Conservation (phyloP, 2,329 filamentous ascomycete genomes). For the Eurotiales sp. region DNA sequence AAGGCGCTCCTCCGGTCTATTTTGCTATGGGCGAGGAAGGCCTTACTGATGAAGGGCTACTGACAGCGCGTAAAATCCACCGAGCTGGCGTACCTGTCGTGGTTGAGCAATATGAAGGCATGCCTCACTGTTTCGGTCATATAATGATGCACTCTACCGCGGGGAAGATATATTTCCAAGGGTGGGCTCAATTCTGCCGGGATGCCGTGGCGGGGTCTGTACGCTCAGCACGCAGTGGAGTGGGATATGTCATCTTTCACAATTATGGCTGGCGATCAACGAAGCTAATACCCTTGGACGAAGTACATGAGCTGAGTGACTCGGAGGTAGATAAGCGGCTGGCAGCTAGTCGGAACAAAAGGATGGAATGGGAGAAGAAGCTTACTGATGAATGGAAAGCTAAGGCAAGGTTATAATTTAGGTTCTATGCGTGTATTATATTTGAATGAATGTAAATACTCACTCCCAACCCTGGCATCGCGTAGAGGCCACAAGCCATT, state of each 20-base stretch:
- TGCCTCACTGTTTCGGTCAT: constrained; percentile 53
- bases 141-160: constrained; percentile 49
- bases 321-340: constrained; percentile 33
- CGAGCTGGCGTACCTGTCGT: constrained; percentile 34
- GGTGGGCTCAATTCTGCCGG: constrained; percentile 54
- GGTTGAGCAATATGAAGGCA: constrained; percentile 43
- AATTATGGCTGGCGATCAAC: constrained; percentile 25
- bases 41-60: constrained; percentile 38
- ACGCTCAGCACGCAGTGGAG: constrained; percentile 18
- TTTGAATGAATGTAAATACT: not conserved
- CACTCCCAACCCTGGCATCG: too few relatives aligned
- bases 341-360: constrained; percentile 26
- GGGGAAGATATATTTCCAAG: constrained; percentile 51
- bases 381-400: constrained; percentile 29
- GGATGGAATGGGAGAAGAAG: constrained; percentile 32
- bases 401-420: constrained; percentile 28
- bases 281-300: constrained; percentile 31
- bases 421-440: not conserved
- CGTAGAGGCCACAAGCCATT: too few relatives aligned
- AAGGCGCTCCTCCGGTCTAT: constrained; percentile 38
- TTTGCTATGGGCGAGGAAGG: constrained; percentile 41
- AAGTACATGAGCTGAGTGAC: constrained; percentile 31
- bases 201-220: constrained; percentile 27
- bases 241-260: constrained; percentile 31
- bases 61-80: constrained; percentile 39